These are phyloP conservation scores for Arthroderma uncinatum DNA, from an alignment of 2,329 filamentous ascomycete genomes.

Conservation along the genomic window DNA sequence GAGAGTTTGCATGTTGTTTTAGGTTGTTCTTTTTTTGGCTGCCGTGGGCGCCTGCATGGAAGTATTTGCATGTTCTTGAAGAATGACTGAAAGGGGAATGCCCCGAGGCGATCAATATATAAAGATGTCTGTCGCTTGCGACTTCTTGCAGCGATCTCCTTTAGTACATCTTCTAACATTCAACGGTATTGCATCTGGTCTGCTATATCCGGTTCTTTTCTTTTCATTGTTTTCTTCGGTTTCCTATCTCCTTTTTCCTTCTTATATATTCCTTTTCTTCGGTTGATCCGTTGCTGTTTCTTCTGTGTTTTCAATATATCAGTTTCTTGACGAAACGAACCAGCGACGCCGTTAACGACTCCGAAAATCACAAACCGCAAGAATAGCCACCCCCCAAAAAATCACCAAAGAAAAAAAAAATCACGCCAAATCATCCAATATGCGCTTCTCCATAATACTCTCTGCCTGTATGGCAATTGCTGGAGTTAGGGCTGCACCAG, in stretches of 20 bases:
- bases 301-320: background rate
- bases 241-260: background rate
- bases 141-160: background rate
- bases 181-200: conserved; percentile 2
- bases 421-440: conserved; percentile 10
- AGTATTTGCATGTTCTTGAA: background rate
- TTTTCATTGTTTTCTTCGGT: background rate
- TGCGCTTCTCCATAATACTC: conserved; percentile 20
- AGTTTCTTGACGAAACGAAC: background rate
- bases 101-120: background rate
- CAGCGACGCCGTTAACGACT: background rate
- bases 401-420: background rate
- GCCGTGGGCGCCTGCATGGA: background rate
- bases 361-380: background rate
- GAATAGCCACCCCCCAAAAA: too few relatives aligned
- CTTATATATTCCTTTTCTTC: background rate
- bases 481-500: conserved; percentile 27
- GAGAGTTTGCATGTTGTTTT: background rate
- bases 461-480: conserved; percentile 26
- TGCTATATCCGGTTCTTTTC: background rate
- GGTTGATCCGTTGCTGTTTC: background rate
- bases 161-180: background rate
- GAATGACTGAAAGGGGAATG: conserved; percentile 1
- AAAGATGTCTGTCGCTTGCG: background rate
- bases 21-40: conserved; percentile 1